These are phyloP conservation scores for Candida sithepensis DNA, from an alignment of 805 yeast genomes.

Conservation along the genomic window DNA sequence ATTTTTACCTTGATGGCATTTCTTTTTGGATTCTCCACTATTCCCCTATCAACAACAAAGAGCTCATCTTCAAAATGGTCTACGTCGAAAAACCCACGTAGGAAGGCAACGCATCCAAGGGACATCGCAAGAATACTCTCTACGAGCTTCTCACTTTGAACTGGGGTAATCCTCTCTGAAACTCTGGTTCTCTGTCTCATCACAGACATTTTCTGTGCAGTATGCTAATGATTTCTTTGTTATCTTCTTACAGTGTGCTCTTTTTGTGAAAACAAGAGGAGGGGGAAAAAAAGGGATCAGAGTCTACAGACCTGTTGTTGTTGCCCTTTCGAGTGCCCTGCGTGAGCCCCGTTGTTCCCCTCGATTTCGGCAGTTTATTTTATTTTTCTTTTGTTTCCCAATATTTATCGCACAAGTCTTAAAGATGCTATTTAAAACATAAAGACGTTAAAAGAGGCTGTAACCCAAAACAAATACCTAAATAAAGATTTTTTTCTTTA, in stretches of 20 bases:
- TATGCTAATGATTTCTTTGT: too few species aligned
- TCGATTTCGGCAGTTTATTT: background rate
- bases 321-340: too few species aligned
- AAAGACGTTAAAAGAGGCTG: too few species aligned
- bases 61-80: slow-evolving; percentile 47
- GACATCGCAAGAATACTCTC: slow-evolving; percentile 49
- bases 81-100: slow-evolving; percentile 57
- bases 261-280: background rate
- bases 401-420: background rate
- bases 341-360: too few species aligned
- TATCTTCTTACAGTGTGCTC: too few species aligned
- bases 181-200: slow-evolving; percentile 9
- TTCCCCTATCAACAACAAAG: slow-evolving; percentile 35
- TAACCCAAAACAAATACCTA: background rate
- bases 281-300: background rate
- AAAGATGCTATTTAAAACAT: too few species aligned
- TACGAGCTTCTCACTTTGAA: slow-evolving; percentile 40
- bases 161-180: slow-evolving; percentile 18
- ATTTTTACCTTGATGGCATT: slow-evolving; percentile 44
- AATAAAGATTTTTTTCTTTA: background rate
- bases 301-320: too few species aligned
- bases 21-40: slow-evolving; percentile 1
- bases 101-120: slow-evolving; percentile 53
- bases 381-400: background rate
- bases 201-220: slow-evolving; percentile 11